Base-by-base conservation (phyloP, 2,329 filamentous ascomycete species). In the Chaetomiaceae sp. region DNA sequence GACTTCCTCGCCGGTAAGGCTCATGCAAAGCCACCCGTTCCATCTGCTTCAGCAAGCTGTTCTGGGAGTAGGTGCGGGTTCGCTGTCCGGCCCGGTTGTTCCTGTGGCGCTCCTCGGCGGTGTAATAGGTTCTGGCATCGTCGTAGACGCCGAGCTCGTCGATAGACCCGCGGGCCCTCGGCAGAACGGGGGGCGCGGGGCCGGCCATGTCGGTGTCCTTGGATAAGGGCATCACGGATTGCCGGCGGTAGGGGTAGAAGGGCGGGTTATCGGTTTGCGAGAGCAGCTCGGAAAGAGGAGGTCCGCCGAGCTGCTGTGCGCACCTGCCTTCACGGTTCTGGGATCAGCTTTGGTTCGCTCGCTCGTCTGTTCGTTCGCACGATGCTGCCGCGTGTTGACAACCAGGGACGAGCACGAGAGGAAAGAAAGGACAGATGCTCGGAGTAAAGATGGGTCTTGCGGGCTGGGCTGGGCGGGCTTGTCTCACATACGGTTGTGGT, bases 91-190 rank as follows among this genome's bases (percentile, higher is more conserved):
- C 66, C 26, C 70, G 70, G 34, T 53, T 54, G 55, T 73, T 70
- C 45, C 63, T 63, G 53, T 77, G 73, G 45, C 76, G 73, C 44
- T 76, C 73, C 29, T 78, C 76, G 19, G 74, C 72, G 27, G 73
- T 66, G 53, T 81, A 81, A 59, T 81, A 81, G 19, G 76, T 79
- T 59, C 70, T 72, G 48, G 77, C 77, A 64, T 79, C 75, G 49
- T 78, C 75, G 53, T 68, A 79, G 38, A 78, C 70, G 24, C 68
- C 63, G 43, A 60, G 62, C 38, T 73, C 73, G 49, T 78, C 73
- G 39, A 68, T 65, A 7, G 70, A 73, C 33, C 66, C 65, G 36
- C 60, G 51, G 17, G 34, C 40, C 40, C 50, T 45, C 15, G 49
- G 48, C 30, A 43, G 27, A n/a, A 39, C 42, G 18, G 46, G 37